A percentile compares a stretch with the other conserved stretches of the same genome.
These are phyloP conservation scores for Neoboletus subvelutipes DNA, from an alignment of 768 basidiomycete species.

Conservation along the genomic window DNA sequence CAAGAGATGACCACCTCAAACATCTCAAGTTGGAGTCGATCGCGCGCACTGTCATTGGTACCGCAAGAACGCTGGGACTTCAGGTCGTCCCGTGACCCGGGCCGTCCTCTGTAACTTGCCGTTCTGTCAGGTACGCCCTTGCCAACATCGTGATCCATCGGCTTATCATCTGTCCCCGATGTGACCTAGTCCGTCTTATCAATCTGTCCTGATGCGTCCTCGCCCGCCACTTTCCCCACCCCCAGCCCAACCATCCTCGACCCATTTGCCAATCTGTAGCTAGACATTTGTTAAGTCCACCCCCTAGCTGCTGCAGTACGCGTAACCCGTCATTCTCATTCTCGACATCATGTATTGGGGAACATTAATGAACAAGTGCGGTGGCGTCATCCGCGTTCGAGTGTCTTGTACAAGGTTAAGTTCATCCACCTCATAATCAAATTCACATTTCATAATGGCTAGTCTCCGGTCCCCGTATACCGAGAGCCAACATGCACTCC, in stretches of 20 bases:
- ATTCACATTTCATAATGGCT: conserved; percentile 39
- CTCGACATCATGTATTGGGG: conserved; percentile 33
- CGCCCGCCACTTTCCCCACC: conserved; percentile 11
- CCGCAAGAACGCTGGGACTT: conserved; percentile 85
- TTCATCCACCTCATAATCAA: conserved; percentile 43
- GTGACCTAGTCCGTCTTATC: conserved; percentile 28
- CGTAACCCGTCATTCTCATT: conserved; percentile 27
- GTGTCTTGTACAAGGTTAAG: conserved; percentile 36
- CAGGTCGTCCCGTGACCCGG: conserved; percentile 78
- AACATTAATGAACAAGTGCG: conserved; percentile 33
- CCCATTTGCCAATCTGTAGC: conserved; percentile 25
- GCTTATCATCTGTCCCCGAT: conserved; percentile 21
- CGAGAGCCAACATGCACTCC: conserved; percentile 25
- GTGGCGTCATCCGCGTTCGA: conserved; percentile 33
- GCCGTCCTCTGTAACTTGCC: conserved; percentile 11
- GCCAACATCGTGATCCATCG: conserved; percentile 18
- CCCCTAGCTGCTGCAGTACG: conserved; percentile 18
- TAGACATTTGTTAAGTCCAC: conserved; percentile 23
- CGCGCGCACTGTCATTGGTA: conserved; percentile 84
- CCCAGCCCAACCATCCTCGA: conserved; percentile 11
- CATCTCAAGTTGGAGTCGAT: conserved; percentile 86
- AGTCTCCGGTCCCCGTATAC: conserved; percentile 35
- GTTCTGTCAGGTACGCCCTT: conserved; percentile 27
- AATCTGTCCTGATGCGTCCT: conserved; percentile 11
- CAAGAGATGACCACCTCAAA: conserved; percentile 84